Percentiles rank a stretch among this genome's conserved stretches.
Evolutionary conservation across 2,329 filamentous ascomycete genomes (phyloP).

Genomic region (Fusarium humuli): DNA sequence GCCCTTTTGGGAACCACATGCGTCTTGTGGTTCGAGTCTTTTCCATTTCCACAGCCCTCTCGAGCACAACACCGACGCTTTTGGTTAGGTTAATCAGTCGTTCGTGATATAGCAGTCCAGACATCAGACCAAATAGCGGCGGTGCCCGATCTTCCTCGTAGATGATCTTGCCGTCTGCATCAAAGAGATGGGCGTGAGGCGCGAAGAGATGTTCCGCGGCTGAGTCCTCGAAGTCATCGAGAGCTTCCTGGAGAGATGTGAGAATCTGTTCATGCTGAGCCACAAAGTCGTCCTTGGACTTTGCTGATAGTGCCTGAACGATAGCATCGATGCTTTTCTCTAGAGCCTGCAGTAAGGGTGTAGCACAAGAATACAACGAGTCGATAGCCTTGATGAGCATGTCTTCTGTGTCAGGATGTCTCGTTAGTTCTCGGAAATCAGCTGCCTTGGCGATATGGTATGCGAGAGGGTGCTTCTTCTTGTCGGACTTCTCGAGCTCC

Average conservation of each 20-base stretch:
- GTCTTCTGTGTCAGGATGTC: slow-evolving; percentile 17
- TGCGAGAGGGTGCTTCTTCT: slow-evolving; percentile 8
- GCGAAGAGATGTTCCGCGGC: slow-evolving; percentile 9
- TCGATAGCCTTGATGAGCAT: slow-evolving; percentile 10
- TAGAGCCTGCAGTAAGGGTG: not conserved
- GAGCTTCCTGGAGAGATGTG: not conserved
- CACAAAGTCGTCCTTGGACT: not conserved
- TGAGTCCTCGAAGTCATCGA: slow-evolving; percentile 14
- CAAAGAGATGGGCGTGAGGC: slow-evolving; percentile 18
- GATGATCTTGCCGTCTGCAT: slow-evolving; percentile 11
- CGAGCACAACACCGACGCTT: not conserved
- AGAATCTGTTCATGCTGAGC: not conserved
- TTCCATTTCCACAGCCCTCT: slow-evolving; percentile 8
- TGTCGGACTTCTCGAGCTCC: slow-evolving; percentile 16
- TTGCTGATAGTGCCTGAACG: not conserved
- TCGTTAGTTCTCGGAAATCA: slow-evolving; percentile 6
- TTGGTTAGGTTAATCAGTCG: slow-evolving; percentile 14
- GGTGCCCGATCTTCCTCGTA: slow-evolving; percentile 1
- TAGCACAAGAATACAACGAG: not conserved
- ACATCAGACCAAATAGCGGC: slow-evolving; percentile 17
- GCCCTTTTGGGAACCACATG: slow-evolving; percentile 12
- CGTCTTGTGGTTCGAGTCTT: slow-evolving; percentile 1
- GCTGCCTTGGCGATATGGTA: slow-evolving; percentile 25
- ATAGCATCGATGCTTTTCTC: slow-evolving; percentile 2
- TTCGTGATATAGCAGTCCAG: slow-evolving; percentile 15